phyloP scores from a whole-genome alignment of 2,329 filamentous ascomycete species.

The Alternaria atra region DNA sequence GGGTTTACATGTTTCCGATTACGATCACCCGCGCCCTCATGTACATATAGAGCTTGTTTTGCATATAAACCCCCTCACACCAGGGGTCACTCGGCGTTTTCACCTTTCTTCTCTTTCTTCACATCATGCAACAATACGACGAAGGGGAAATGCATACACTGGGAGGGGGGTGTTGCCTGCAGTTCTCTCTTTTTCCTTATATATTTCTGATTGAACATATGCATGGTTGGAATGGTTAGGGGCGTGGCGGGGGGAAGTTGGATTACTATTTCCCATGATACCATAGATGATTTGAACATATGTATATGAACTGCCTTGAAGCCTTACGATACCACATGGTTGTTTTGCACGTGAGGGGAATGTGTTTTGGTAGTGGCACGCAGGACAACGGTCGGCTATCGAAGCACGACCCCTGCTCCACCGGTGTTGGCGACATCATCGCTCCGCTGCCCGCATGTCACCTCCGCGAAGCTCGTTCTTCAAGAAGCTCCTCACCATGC shows the following conservation, averaged over 20 bases:
- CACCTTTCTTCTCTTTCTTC: not conserved
- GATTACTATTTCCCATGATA: not conserved
- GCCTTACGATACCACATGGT: not conserved
- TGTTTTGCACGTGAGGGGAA: not conserved
- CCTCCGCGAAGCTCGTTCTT: slow-evolving; percentile 24
- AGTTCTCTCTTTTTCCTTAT: not conserved
- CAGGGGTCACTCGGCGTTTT: slow-evolving; percentile 6
- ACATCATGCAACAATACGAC: not conserved
- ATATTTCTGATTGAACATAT: not conserved
- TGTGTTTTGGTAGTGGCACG: not conserved
- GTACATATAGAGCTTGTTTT: slow-evolving; percentile 17
- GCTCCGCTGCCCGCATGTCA: slow-evolving; percentile 22
- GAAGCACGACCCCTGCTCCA: slow-evolving; percentile 17
- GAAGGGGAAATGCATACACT: not conserved
- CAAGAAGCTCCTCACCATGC: slow-evolving; percentile 24
- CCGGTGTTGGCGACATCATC: slow-evolving; percentile 15
- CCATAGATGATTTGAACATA: not conserved
- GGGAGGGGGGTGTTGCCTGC: not conserved
- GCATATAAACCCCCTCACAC: not conserved
- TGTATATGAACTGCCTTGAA: not conserved
- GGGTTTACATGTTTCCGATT: not conserved
- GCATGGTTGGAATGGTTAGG: not conserved
- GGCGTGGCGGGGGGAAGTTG: not conserved
- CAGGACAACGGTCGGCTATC: not conserved
- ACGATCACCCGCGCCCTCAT: not conserved